These are phyloP conservation scores for Globisporangium spiculum DNA, from an alignment of 352 stramenopile genomes.

Conservation along the genomic window DNA sequence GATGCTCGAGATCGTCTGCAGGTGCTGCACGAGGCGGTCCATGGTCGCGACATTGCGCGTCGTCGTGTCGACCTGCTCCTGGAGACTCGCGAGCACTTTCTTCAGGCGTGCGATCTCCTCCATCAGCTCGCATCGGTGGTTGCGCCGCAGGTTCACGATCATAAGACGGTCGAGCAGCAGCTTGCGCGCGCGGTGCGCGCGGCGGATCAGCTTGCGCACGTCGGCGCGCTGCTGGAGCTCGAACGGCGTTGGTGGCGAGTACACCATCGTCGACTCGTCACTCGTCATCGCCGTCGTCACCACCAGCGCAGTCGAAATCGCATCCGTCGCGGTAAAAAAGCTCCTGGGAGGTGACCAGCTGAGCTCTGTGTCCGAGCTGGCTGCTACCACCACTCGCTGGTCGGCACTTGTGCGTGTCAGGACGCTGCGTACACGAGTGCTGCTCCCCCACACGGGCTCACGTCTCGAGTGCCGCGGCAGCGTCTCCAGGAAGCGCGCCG, in stretches of 20 bases:
- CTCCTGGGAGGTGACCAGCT: not conserved
- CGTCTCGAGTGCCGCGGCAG: not conserved
- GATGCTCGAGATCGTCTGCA: conserved; percentile 28
- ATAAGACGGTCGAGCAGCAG: conserved; percentile 22
- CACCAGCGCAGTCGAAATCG: not conserved
- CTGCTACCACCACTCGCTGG: not conserved
- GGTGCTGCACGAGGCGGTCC: conserved; percentile 28
- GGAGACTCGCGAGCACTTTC: conserved; percentile 23
- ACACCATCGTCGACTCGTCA: not conserved
- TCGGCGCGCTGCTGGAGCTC: not conserved
- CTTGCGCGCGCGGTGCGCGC: conserved; percentile 25
- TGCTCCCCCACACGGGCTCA: not conserved
- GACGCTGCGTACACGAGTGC: not conserved
- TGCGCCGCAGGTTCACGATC: conserved; percentile 22
- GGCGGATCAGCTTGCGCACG: conserved; percentile 11
- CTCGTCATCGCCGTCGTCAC: not conserved
- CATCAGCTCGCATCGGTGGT: conserved; percentile 28
- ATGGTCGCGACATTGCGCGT: conserved; percentile 33
- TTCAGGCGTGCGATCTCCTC: conserved; percentile 37
- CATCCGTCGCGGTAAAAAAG: not conserved
- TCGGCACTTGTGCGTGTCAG: not conserved
- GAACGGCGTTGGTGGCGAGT: not conserved
- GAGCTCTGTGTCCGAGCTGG: not conserved
- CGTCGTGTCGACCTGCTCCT: conserved; percentile 38
- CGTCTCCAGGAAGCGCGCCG: not conserved